phyloP scores from a whole-genome alignment of 2,329 filamentous ascomycete genomes.

The Stagonosporopsis vannaccii region DNA sequence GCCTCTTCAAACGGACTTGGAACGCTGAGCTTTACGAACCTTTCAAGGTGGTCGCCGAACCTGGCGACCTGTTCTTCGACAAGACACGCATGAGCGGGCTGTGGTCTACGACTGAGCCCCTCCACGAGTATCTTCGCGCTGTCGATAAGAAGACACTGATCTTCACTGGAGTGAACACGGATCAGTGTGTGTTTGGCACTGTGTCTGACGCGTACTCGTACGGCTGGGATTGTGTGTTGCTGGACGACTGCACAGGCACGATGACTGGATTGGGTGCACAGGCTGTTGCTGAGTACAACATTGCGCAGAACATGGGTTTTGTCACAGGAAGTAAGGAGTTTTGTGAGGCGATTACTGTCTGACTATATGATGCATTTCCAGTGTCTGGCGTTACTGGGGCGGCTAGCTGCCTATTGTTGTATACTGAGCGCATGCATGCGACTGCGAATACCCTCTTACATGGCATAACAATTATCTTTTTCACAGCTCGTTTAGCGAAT shows the following conservation, averaged over 20 bases:
- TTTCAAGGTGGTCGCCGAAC: constrained; percentile 46
- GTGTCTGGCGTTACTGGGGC: constrained; percentile 4
- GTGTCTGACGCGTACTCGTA: constrained; percentile 53
- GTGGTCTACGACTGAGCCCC: constrained; percentile 51
- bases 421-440: constrained; percentile 7
- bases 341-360: constrained; percentile 25
- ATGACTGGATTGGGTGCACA: constrained; percentile 52
- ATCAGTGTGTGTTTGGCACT: constrained; percentile 54
- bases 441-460: constrained; percentile 23
- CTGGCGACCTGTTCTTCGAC: constrained; percentile 54
- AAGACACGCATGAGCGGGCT: constrained; percentile 54
- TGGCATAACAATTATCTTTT: constrained; percentile 3
- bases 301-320: constrained; percentile 54
- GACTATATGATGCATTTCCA: constrained; percentile 1
- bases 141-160: constrained; percentile 53
- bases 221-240: constrained; percentile 52
- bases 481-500: not conserved
- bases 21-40: constrained; percentile 54
- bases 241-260: constrained; percentile 52
- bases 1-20: constrained; percentile 53
- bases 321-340: constrained; percentile 49
- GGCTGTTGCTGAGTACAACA: constrained; percentile 51
- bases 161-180: constrained; percentile 54
- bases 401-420: constrained; percentile 5
- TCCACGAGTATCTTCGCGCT: constrained; percentile 51